Conservation (phyloP, 257 asterid species). For the Solanum phureja region DNA sequence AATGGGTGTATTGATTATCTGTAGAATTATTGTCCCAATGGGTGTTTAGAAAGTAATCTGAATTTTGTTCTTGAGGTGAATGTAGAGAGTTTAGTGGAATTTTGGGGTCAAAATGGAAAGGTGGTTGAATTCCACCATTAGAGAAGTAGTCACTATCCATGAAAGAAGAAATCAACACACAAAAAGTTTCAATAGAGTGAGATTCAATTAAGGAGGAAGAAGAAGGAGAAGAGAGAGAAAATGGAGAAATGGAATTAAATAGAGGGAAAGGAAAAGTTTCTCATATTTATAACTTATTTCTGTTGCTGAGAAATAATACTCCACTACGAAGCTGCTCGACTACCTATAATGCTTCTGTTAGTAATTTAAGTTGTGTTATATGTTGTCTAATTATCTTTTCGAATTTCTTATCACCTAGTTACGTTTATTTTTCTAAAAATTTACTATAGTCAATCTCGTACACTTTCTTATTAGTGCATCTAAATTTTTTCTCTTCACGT, state of each 20-base stretch:
- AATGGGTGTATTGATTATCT: constrained; percentile 37
- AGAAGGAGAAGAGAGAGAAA: not conserved
- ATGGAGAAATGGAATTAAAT: constrained; percentile 40
- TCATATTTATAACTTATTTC: not conserved
- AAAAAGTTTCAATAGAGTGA: not conserved
- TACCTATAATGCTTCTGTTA: no score
- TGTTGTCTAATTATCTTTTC: fast-evolving
- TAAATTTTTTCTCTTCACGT: no score
- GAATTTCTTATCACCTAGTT: no score
- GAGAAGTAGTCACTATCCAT: constrained; percentile 68
- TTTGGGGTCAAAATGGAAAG: constrained; percentile 19
- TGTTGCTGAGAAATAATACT: not conserved
- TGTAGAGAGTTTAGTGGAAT: constrained; percentile 36
- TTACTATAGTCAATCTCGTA: no score
- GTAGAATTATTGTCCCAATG: constrained; percentile 20
- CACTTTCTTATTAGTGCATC: no score
- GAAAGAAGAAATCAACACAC: not conserved
- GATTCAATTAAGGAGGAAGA: not conserved
- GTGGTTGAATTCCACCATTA: constrained; percentile 33
- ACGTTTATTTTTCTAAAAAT: fast-evolving
- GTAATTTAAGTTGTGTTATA: no score
- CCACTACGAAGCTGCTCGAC: no score
- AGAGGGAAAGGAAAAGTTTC: constrained; percentile 21
- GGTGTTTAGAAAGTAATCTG: constrained; percentile 14
- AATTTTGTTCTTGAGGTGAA: constrained; percentile 14